Base-by-base conservation (phyloP, 805 yeast species). In the Saccharomycodes ludwigii region DNA sequence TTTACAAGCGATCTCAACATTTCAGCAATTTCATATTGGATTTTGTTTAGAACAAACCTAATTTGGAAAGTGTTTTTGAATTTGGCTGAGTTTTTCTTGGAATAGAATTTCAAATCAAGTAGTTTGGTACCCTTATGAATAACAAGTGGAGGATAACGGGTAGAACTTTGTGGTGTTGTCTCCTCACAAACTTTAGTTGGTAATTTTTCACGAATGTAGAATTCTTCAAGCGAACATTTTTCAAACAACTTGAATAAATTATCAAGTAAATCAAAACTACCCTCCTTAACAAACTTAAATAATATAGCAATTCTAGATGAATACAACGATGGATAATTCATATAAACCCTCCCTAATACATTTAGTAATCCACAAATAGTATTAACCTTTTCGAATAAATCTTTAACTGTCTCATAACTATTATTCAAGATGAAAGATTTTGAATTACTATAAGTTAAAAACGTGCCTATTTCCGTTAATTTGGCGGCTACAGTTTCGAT, bases 21-120 rank as follows among this genome's bases (percentile, higher is more conserved):
- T 21, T 59, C 54, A 1, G 69, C 41, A 3, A 64, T 50, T 19
- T 61, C 54, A 5, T 63, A 54, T 39, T 72, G 77, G 18, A 73
- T 50, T 20, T 69, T 60, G 31, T 65, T 60, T 20, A 61, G 50
- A 23, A 75, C 60, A 37, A 61, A 62, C 33, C 84, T 62, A 8
- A 74, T 48, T 39, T 75, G 73, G 2, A 70, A 52, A 0, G 77
- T 56, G 43, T 79, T 80, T 40, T 78, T 78, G 53, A 61, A 72
- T 41, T 73, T 74, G 1, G 79, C 69, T 24, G 72, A 62, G 0
- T 71, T 66, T 24, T 63, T 65, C n/a, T n/a, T n/a, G n/a, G n/a
- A n/a, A n/a, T n/a, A n/a, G n/a, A n/a, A n/a, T n/a, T n/a, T n/a
- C n/a, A n/a, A n/a, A 21, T 63, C 65, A 35, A 60, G 52, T 34